Evolutionary conservation across 2,329 filamentous ascomycete genomes (phyloP).

Genomic region (Diaporthe humulicola): DNA sequence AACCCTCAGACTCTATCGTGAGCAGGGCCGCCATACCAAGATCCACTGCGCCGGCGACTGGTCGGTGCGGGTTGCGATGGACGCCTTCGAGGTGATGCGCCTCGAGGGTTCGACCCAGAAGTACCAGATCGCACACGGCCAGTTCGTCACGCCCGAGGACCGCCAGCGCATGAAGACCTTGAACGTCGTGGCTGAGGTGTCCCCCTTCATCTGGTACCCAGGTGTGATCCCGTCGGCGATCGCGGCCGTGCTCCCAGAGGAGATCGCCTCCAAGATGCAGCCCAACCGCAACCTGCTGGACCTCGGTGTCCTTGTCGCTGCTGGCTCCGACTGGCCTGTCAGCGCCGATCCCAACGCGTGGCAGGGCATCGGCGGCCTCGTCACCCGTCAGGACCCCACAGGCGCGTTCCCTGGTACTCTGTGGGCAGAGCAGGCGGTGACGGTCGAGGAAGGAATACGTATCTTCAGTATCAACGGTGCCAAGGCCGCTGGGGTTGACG

Average conservation of each 20-base stretch:
- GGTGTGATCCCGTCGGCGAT: background rate
- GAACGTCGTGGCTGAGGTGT: conserved; percentile 1
- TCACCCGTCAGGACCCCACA: background rate
- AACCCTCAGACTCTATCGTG: background rate
- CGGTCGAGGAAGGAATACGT: background rate
- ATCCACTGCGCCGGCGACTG: background rate
- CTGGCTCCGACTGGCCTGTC: conserved; percentile 1
- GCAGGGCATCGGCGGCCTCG: background rate
- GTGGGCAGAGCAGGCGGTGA: conserved; percentile 7
- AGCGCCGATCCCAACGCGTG: conserved; percentile 1
- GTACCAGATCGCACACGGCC: background rate
- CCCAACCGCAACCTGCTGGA: background rate
- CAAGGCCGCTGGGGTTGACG: background rate
- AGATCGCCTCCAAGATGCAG: background rate
- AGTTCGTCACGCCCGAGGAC: conserved; percentile 10
- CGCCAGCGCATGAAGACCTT: background rate
- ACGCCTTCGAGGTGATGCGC: background rate
- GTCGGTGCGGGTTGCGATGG: background rate
- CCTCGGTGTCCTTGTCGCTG: background rate
- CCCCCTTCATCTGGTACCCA: background rate
- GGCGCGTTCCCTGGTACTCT: background rate
- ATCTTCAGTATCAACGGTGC: conserved; percentile 8
- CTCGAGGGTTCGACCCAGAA: background rate
- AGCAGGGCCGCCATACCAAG: background rate
- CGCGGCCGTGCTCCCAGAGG: background rate